phyloP scores from a whole-genome alignment of 179 eudicot genomes.

The Nepenthes alata region DNA sequence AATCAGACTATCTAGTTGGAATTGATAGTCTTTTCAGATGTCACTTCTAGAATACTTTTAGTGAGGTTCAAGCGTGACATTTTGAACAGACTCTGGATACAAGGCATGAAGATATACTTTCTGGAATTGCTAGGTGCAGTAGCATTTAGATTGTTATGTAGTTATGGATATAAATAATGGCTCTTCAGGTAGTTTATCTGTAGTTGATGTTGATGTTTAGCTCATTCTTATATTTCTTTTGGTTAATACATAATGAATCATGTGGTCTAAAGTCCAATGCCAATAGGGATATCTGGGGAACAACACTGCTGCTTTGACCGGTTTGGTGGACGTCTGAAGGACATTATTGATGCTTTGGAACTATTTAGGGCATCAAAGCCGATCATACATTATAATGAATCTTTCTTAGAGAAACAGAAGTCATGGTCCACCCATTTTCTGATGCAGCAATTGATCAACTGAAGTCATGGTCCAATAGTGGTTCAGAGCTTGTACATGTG shows the following conservation, averaged over 20 bases:
- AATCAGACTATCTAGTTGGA: too few species aligned
- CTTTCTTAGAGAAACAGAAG: conserved; percentile 31
- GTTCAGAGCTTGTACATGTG: conserved; percentile 29
- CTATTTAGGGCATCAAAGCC: conserved; percentile 53
- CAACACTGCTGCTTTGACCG: conserved; percentile 24
- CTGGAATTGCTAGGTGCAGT: conserved; percentile 47
- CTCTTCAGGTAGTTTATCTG: conserved; percentile 44
- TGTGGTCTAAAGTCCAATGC: conserved; percentile 23
- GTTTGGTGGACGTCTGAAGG: conserved; percentile 36
- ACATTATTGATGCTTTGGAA: conserved; percentile 36
- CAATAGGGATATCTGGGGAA: conserved; percentile 20
- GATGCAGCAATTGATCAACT: conserved; percentile 19
- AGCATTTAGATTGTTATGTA: conserved; percentile 63
- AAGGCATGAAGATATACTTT: conserved; percentile 56
- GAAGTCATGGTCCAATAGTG: conserved; percentile 39
- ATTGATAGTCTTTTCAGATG: too few species aligned
- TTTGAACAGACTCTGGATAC: conserved; percentile 54
- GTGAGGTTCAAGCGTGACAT: too few species aligned
- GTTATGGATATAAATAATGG: conserved; percentile 51
- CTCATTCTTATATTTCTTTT: background rate
- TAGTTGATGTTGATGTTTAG: background rate
- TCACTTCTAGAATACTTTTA: too few species aligned
- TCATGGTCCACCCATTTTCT: conserved; percentile 36
- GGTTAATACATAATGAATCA: background rate
- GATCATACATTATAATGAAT: conserved; percentile 38